Conservation (phyloP, 2,329 filamentous ascomycete species). For the Tolypocladium guangdongense region DNA sequence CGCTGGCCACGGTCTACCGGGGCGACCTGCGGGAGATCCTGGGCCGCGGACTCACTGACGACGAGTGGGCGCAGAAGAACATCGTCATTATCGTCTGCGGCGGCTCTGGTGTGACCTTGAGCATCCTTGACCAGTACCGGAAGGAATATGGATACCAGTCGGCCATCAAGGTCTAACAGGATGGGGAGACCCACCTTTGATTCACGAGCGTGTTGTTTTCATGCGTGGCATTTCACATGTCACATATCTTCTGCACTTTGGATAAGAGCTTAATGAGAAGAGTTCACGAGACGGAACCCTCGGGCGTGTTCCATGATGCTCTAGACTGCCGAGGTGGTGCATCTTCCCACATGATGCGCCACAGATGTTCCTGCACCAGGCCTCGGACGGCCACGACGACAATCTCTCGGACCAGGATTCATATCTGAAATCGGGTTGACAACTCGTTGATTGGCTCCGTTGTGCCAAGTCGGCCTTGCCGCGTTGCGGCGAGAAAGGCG, state of each 20-base stretch:
- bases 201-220: constrained; percentile 1
- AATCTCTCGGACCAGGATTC: neutral
- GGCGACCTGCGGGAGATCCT: constrained; percentile 51
- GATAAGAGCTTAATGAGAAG: constrained; percentile 4
- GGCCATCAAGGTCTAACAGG: constrained; percentile 17
- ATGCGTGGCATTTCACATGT: neutral
- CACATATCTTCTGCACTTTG: neutral
- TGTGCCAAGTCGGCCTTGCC: neutral
- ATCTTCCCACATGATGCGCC: neutral
- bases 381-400: neutral
- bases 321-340: neutral
- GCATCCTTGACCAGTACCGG: constrained; percentile 48
- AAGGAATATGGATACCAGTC: constrained; percentile 28
- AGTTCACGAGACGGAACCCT: constrained; percentile 1
- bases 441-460: neutral
- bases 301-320: neutral
- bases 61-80: constrained; percentile 54
- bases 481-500: neutral
- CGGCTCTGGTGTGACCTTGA: constrained; percentile 54
- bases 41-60: constrained; percentile 38
- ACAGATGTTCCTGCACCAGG: neutral
- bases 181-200: neutral
- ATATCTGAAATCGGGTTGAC: neutral
- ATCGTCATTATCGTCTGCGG: constrained; percentile 83
- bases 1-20: constrained; percentile 57